A percentile compares a stretch with the other conserved stretches of the same genome.
Evolutionary conservation across 2,329 filamentous ascomycete species (phyloP).

Genomic region (Cytospora mali): DNA sequence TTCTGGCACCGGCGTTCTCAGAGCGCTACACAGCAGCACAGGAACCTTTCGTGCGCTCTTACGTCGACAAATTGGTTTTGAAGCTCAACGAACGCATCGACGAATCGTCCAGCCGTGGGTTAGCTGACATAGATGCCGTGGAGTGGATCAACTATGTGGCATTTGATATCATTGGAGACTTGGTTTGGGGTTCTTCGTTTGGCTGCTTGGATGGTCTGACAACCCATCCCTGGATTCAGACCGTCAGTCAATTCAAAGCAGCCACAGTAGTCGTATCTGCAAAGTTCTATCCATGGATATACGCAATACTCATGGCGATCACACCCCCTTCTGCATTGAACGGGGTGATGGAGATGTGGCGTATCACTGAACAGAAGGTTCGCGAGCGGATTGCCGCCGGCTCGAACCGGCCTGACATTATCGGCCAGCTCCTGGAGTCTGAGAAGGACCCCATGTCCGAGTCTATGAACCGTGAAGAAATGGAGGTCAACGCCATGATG

Average conservation of each 20-base stretch:
- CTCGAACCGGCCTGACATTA: conserved; percentile 2
- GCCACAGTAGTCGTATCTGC: conserved; percentile 13
- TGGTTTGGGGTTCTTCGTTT: conserved; percentile 15
- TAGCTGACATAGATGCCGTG: conserved; percentile 9
- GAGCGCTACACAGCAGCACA: conserved; percentile 12
- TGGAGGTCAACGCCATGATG: conserved; percentile 20
- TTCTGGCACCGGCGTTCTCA: conserved; percentile 16
- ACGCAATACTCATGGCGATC: conserved; percentile 9
- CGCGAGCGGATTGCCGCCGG: conserved; percentile 9
- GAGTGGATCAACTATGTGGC: conserved; percentile 20
- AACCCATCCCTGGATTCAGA: conserved; percentile 16
- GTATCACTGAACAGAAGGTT: conserved; percentile 16
- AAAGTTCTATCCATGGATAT: conserved; percentile 15
- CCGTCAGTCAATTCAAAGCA: conserved; percentile 18
- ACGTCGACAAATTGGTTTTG: conserved; percentile 10
- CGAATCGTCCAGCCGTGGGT: background rate
- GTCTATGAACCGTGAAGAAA: conserved; percentile 19
- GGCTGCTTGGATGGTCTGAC: conserved; percentile 14
- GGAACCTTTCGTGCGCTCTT: conserved; percentile 8
- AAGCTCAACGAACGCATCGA: conserved; percentile 7
- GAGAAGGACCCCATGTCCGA: background rate
- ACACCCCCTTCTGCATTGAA: conserved; percentile 15
- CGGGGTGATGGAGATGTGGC: conserved; percentile 20
- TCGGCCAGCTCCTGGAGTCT: conserved; percentile 10
- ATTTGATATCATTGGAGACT: conserved; percentile 19